phyloP scores from a whole-genome alignment of 208 protist species.

The Crithidia acanthocephali region DNA sequence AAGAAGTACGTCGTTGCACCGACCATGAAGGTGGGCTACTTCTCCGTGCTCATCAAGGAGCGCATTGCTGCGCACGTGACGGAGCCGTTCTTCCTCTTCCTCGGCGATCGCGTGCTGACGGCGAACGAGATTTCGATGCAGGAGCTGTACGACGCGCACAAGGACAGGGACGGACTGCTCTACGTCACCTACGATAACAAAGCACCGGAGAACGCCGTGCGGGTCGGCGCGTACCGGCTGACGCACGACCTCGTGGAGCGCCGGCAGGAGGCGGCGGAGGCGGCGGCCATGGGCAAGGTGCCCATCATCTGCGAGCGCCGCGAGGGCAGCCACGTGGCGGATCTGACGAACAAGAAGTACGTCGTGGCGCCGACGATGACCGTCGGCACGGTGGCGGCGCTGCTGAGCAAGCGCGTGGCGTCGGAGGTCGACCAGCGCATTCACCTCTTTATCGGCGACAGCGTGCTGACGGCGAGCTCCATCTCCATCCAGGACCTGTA shows the following conservation, averaged over 20 bases:
- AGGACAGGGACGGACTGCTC: slow-evolving; percentile 95
- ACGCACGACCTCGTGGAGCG: slow-evolving; percentile 54
- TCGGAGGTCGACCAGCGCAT: slow-evolving; percentile 27
- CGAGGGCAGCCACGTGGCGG: slow-evolving; percentile 8
- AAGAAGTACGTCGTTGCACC: slow-evolving; percentile 91
- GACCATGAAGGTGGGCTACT: slow-evolving; percentile 92
- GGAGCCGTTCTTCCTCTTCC: slow-evolving; percentile 95
- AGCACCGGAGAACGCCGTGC: slow-evolving; percentile 43
- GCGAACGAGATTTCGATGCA: slow-evolving; percentile 64
- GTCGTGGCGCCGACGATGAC: slow-evolving; percentile 29
- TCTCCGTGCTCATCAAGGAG: slow-evolving; percentile 94
- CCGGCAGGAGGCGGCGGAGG: slow-evolving; percentile 48
- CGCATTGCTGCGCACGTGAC: slow-evolving; percentile 92
- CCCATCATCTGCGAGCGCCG: slow-evolving; percentile 91
- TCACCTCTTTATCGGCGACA: slow-evolving; percentile 91
- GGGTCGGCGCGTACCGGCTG: slow-evolving; percentile 43
- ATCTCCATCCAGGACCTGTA: slow-evolving; percentile 75
- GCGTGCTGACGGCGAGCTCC: slow-evolving; percentile 82
- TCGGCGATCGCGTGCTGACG: slow-evolving; percentile 91
- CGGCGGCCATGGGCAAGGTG: slow-evolving; percentile 68
- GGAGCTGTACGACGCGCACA: slow-evolving; percentile 89
- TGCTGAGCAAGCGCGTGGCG: slow-evolving; percentile 29
- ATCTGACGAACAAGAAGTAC: slow-evolving; percentile 33
- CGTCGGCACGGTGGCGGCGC: slow-evolving; percentile 27
- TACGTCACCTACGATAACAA: slow-evolving; percentile 87